These are phyloP conservation scores for Cystofilobasidium macerans DNA, from an alignment of 768 basidiomycete genomes.

Conservation along the genomic window DNA sequence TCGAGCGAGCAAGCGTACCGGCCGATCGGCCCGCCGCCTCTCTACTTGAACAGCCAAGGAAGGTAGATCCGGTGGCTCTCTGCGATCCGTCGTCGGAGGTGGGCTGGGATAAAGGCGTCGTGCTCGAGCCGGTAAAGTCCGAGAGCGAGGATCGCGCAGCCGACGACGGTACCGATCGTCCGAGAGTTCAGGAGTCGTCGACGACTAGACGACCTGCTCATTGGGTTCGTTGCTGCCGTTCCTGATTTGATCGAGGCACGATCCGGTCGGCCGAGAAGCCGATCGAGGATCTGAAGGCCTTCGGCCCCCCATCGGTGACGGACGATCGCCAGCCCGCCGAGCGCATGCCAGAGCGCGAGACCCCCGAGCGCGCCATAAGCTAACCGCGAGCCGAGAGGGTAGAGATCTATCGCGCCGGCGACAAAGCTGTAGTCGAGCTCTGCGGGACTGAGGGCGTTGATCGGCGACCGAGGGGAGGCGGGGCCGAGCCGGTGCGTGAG, in stretches of 20 bases:
- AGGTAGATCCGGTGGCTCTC: background rate
- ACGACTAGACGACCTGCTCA: background rate
- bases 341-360: conserved; percentile 4
- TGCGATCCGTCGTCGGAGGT: background rate
- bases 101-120: conserved; percentile 5
- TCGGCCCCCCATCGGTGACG: conserved; percentile 1
- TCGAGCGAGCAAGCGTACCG: too few relatives aligned
- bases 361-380: conserved; percentile 1
- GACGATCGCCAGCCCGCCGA: conserved; percentile 1
- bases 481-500: conserved; percentile 14
- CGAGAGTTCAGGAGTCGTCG: background rate
- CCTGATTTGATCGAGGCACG: too few relatives aligned
- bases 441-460: conserved; percentile 4
- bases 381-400: background rate
- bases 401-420: background rate
- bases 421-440: conserved; percentile 18
- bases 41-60: conserved; percentile 1
- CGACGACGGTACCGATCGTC: background rate
- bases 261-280: background rate
- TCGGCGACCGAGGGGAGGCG: background rate
- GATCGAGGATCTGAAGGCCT: background rate
- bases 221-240: background rate
- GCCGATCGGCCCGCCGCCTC: too few relatives aligned
- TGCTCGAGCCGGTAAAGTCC: background rate
- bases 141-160: background rate